These are phyloP conservation scores for Aspergillus fischeri DNA, from an alignment of 2,329 filamentous ascomycete species.

Conservation along the genomic window DNA sequence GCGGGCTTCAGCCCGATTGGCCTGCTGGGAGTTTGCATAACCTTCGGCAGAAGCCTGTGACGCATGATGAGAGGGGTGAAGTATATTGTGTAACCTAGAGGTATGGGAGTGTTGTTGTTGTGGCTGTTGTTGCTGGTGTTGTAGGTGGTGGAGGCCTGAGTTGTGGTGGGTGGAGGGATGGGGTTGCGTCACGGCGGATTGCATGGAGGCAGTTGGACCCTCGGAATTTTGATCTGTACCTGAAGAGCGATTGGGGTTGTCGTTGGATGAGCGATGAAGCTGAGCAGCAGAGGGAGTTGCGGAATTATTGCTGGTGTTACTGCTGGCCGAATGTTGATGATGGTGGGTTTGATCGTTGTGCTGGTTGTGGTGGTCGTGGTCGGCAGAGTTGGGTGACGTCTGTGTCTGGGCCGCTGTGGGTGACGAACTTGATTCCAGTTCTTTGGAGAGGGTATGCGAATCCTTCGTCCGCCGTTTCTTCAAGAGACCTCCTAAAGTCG, in stretches of 20 bases:
- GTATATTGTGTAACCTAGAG: constrained; percentile 78
- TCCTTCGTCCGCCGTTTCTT: constrained; percentile 99
- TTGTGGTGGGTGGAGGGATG: constrained; percentile 28
- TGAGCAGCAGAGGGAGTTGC: constrained; percentile 17
- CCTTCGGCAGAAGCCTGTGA: constrained; percentile 27
- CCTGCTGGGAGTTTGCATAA: constrained; percentile 10
- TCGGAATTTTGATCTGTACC: constrained; percentile 19
- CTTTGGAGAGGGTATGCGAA: constrained; percentile 54
- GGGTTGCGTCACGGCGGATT: constrained; percentile 33
- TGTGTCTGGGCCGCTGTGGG: constrained; percentile 58
- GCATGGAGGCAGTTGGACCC: constrained; percentile 32
- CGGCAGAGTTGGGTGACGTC: constrained; percentile 52
- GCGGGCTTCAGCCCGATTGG: constrained; percentile 36
- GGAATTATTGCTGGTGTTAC: constrained; percentile 22
- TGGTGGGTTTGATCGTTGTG: constrained; percentile 24
- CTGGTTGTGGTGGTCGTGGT: constrained; percentile 22
- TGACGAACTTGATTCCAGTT: constrained; percentile 64
- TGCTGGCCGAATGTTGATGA: constrained; percentile 21
- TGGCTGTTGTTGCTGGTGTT: constrained; percentile 10
- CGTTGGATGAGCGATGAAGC: constrained; percentile 12
- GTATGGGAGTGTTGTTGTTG: constrained; percentile 56
- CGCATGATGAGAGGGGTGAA: constrained; percentile 59
- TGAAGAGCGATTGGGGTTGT: constrained; percentile 13
- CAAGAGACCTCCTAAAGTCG: constrained; percentile 81
- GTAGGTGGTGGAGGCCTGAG: constrained; percentile 37